These are phyloP conservation scores for Lineolata rhizophorae DNA, from an alignment of 495 filamentous ascomycete genomes.

Conservation along the genomic window DNA sequence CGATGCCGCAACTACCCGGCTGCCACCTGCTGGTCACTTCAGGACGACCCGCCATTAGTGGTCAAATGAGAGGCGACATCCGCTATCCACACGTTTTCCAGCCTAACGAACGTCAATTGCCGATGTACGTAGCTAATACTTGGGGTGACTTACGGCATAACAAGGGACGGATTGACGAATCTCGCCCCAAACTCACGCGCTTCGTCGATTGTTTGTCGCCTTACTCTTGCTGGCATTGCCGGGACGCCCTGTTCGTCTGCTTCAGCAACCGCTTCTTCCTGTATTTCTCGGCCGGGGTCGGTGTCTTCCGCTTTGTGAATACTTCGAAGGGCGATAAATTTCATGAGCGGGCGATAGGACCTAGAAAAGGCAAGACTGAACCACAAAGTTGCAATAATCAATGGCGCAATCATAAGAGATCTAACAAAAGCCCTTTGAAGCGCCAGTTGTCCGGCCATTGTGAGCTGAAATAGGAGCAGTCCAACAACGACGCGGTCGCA, in stretches of 20 bases:
- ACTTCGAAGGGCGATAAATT: conserved; percentile 76
- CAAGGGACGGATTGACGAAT: conserved; percentile 59
- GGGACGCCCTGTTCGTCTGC: conserved; percentile 1
- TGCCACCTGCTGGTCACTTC: no score
- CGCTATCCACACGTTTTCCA: conserved; percentile 18
- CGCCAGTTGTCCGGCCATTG: conserved; percentile 74
- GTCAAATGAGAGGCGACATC: no score
- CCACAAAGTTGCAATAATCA: conserved; percentile 63
- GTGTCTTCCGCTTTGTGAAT: conserved; percentile 36
- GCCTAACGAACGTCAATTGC: no score
- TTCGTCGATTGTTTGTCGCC: conserved; percentile 40
- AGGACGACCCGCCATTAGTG: no score
- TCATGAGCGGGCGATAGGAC: conserved; percentile 67
- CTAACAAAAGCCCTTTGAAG: conserved; percentile 46
- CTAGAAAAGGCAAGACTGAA: conserved; percentile 52
- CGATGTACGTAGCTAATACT: neutral
- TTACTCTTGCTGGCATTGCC: conserved; percentile 5
- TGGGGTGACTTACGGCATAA: conserved; percentile 30
- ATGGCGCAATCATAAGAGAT: conserved; percentile 49
- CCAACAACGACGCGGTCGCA: conserved; percentile 76
- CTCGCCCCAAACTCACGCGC: conserved; percentile 36
- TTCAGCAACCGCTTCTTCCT: no score
- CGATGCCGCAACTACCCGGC: no score
- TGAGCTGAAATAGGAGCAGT: conserved; percentile 66
- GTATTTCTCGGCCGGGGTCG: conserved; percentile 5